These are phyloP conservation scores for Neoboletus brunneissimus DNA, from an alignment of 768 basidiomycete genomes.

Conservation along the genomic window DNA sequence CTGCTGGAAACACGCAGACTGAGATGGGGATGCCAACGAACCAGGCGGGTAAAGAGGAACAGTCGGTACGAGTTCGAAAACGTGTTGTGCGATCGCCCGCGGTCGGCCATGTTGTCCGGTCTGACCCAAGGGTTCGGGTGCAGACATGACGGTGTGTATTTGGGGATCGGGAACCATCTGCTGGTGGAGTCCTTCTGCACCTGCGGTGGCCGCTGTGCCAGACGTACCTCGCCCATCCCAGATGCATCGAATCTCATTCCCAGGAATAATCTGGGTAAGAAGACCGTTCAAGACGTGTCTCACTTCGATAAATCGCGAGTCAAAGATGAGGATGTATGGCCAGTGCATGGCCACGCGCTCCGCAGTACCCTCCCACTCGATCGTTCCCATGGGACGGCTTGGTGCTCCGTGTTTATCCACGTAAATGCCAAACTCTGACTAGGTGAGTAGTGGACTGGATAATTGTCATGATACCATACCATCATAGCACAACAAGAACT, in stretches of 20 bases:
- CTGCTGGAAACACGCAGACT: slow-evolving; percentile 50
- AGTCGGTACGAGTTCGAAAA: slow-evolving; percentile 66
- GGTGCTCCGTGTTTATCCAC: slow-evolving; percentile 92
- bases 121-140: slow-evolving; percentile 36
- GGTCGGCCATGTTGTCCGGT: slow-evolving; percentile 39
- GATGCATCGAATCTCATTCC: slow-evolving; percentile 77
- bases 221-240: slow-evolving; percentile 77
- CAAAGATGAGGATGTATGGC: slow-evolving; percentile 85
- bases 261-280: slow-evolving; percentile 77
- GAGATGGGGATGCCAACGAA: slow-evolving; percentile 53
- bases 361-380: slow-evolving; percentile 94
- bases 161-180: slow-evolving; percentile 71
- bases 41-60: slow-evolving; percentile 39
- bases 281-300: slow-evolving; percentile 79
- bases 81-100: slow-evolving; percentile 63
- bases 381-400: slow-evolving; percentile 61
- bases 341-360: slow-evolving; percentile 87
- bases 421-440: slow-evolving; percentile 83
- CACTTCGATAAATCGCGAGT: slow-evolving; percentile 87
- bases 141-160: slow-evolving; percentile 85
- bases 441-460: slow-evolving; percentile 2
- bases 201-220: slow-evolving; percentile 22
- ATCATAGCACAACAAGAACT: slow-evolving; percentile 87
- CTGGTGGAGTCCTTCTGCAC: slow-evolving; percentile 34
- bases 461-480: slow-evolving; percentile 44